phyloP scores from a whole-genome alignment of 768 basidiomycete genomes.

The Pluteus cervinus region DNA sequence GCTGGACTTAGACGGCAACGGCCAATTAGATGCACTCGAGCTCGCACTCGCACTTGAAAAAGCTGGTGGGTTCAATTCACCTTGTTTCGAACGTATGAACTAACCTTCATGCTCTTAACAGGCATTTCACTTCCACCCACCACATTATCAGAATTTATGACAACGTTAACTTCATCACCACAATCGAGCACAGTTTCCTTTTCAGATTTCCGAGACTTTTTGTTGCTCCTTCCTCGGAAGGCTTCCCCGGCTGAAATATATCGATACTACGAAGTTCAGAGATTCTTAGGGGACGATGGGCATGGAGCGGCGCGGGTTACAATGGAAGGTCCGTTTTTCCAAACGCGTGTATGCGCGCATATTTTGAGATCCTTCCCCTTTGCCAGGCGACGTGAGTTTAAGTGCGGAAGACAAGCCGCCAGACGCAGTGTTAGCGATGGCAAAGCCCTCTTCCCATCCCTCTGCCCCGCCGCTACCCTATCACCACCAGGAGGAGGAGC shows the following conservation, averaged over 20 bases:
- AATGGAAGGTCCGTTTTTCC: constrained; percentile 70
- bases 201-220: constrained; percentile 83
- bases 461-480: constrained; percentile 11
- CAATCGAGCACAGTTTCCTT: constrained; percentile 70
- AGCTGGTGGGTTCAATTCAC: constrained; percentile 46
- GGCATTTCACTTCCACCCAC: constrained; percentile 66
- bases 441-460: constrained; percentile 8
- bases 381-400: constrained; percentile 67
- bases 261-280: constrained; percentile 68
- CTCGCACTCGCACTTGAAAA: constrained; percentile 43
- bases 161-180: constrained; percentile 66
- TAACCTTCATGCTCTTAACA: constrained; percentile 21
- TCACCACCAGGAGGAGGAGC: constrained; percentile 34
- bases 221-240: constrained; percentile 79
- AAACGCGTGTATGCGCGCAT: constrained; percentile 3
- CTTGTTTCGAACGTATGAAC: not conserved
- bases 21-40: constrained; percentile 59
- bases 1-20: constrained; percentile 86
- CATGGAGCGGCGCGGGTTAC: constrained; percentile 75
- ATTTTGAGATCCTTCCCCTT: constrained; percentile 4
- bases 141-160: constrained; percentile 79
- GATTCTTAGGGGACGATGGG: constrained; percentile 67
- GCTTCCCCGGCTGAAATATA: constrained; percentile 83
- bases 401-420: constrained; percentile 71
- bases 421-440: constrained; percentile 16